These are phyloP conservation scores for Jacaranda mimosifolia DNA, from an alignment of 257 asterid genomes.

Conservation along the genomic window DNA sequence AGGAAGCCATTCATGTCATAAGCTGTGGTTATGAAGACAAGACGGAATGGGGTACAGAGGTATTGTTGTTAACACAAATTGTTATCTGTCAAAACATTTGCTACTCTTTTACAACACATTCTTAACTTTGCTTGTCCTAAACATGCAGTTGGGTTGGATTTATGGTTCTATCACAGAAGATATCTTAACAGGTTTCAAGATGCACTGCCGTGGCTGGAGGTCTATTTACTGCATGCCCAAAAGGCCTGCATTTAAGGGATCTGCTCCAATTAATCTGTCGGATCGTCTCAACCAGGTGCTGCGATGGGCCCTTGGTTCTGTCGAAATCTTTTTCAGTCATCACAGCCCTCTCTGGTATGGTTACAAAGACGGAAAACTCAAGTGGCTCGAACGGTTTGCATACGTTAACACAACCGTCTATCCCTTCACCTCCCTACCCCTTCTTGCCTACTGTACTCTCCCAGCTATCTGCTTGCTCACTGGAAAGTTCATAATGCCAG, in stretches of 20 bases:
- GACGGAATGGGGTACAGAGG: constrained; percentile 98
- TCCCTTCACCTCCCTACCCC: constrained; percentile 91
- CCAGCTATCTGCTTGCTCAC: constrained; percentile 94
- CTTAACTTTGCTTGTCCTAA: constrained; percentile 26
- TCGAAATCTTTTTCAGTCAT: constrained; percentile 89
- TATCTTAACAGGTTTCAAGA: constrained; percentile 93
- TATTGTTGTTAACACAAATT: constrained; percentile 22
- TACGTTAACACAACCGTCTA: constrained; percentile 85
- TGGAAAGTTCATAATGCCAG: constrained; percentile 93
- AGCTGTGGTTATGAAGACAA: constrained; percentile 99
- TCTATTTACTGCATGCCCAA: constrained; percentile 92
- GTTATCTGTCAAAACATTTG: neutral
- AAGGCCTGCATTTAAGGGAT: constrained; percentile 86
- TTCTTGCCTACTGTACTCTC: constrained; percentile 89
- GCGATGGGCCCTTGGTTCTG: constrained; percentile 96
- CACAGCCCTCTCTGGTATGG: constrained; percentile 93
- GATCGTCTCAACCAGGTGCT: constrained; percentile 97
- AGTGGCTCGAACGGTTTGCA: constrained; percentile 90
- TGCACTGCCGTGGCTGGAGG: constrained; percentile 99
- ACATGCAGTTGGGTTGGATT: constrained; percentile 92
- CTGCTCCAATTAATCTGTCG: constrained; percentile 91
- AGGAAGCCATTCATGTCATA: constrained; percentile 96
- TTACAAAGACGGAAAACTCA: constrained; percentile 79
- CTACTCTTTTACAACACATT: constrained; percentile 6
- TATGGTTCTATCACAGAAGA: constrained; percentile 97